Percentiles rank a stretch among this genome's conserved stretches.
phyloP scores from a whole-genome alignment of 192 early-diverging fungal species.

The Chytriomyces hyalinus region DNA sequence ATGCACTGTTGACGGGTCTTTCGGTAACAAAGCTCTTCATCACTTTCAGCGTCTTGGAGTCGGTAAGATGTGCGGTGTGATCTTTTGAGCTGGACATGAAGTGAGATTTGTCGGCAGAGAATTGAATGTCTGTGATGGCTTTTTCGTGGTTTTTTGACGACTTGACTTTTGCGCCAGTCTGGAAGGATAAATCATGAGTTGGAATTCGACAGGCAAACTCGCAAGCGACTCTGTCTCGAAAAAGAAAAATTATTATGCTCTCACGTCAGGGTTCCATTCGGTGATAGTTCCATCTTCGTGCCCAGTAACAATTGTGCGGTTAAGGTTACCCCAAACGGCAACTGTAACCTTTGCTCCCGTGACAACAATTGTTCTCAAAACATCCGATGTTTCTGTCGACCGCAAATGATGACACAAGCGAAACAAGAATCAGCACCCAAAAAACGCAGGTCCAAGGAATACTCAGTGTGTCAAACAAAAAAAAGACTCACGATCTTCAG shows the following conservation, averaged over 20 bases:
- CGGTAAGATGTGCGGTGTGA: conserved; percentile 86
- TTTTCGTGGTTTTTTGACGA: conserved; percentile 70
- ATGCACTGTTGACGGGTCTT: conserved; percentile 90
- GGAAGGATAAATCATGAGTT: neutral
- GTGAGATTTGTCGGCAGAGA: conserved; percentile 84
- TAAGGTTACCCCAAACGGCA: conserved; percentile 89
- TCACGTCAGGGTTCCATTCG: conserved; percentile 84
- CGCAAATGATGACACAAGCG: neutral
- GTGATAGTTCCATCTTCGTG: conserved; percentile 92
- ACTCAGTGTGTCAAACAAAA: neutral
- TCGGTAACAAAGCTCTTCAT: conserved; percentile 87
- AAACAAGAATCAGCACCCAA: neutral
- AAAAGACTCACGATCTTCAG: conserved; percentile 61
- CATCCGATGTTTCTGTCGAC: conserved; percentile 74
- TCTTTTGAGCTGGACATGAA: conserved; percentile 98
- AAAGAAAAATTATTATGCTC: neutral
- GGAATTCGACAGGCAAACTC: neutral
- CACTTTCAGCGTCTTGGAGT: conserved; percentile 79
- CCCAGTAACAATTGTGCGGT: conserved; percentile 92
- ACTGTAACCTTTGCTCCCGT: conserved; percentile 85
- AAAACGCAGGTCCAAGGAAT: neutral
- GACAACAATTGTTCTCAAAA: conserved; percentile 73
- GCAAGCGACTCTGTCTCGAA: neutral
- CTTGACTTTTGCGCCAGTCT: conserved; percentile 74
- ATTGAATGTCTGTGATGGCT: conserved; percentile 90